Conservation (phyloP, 2,329 filamentous ascomycete species). For the Microdochium nivale region DNA sequence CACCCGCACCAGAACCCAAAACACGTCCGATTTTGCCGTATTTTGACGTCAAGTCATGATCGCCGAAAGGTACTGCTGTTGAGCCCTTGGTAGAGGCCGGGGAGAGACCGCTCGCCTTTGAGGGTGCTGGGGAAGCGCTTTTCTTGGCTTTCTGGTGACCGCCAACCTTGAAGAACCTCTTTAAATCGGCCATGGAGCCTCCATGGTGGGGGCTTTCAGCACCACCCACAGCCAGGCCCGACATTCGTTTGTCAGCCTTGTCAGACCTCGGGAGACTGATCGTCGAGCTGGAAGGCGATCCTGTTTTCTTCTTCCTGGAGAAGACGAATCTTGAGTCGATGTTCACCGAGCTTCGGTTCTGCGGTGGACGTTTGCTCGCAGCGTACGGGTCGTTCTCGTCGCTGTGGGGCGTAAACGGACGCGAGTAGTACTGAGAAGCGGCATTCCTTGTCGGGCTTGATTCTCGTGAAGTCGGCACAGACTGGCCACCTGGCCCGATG, state of each 20-base stretch:
- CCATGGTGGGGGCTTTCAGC: constrained; percentile 47
- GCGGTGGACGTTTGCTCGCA: constrained; percentile 68
- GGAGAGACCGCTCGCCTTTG: constrained; percentile 40
- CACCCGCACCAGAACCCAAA: constrained; percentile 86
- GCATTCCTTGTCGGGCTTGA: constrained; percentile 55
- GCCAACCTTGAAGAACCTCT: constrained; percentile 88
- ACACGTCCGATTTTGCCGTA: constrained; percentile 96
- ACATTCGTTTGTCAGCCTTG: constrained; percentile 41
- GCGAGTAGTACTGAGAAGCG: constrained; percentile 57
- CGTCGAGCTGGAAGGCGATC: constrained; percentile 45
- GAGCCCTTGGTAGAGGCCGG: constrained; percentile 34
- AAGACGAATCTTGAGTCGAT: constrained; percentile 84
- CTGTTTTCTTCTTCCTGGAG: constrained; percentile 60
- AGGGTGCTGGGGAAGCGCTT: constrained; percentile 52
- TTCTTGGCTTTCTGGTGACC: constrained; percentile 63
- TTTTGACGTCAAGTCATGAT: constrained; percentile 81
- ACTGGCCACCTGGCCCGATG: constrained; percentile 36
- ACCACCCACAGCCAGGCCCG: constrained; percentile 36
- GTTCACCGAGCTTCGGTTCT: constrained; percentile 49
- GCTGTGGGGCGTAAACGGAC: constrained; percentile 70
- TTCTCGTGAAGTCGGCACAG: constrained; percentile 50
- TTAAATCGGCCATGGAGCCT: constrained; percentile 87
- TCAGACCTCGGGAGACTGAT: constrained; percentile 37
- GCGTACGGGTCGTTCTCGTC: constrained; percentile 81
- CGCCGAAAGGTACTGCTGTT: constrained; percentile 74